These are phyloP conservation scores for Hysterium pulicare DNA, from an alignment of 2,329 filamentous ascomycete species.

Conservation along the genomic window DNA sequence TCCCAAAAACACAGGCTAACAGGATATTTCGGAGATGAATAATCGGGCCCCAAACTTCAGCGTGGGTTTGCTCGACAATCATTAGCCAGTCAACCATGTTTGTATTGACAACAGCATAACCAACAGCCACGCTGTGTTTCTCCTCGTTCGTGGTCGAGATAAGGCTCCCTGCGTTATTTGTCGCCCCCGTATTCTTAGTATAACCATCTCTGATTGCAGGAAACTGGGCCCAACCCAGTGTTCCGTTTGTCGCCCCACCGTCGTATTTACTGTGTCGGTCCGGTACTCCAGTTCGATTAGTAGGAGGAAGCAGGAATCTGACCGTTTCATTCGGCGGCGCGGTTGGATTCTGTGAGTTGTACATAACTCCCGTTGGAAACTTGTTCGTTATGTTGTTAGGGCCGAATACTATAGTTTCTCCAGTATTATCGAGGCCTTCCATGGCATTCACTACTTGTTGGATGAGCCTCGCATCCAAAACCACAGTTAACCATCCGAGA, in stretches of 20 bases:
- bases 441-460: conserved; percentile 59
- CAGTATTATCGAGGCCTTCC: conserved; percentile 69
- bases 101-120: conserved; percentile 68
- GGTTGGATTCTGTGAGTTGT: conserved; percentile 14
- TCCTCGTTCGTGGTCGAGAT: conserved; percentile 73
- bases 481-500: conserved; percentile 78
- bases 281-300: conserved; percentile 13
- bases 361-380: conserved; percentile 37
- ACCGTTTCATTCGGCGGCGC: conserved; percentile 25
- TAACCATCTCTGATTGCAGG: conserved; percentile 62
- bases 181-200: conserved; percentile 39
- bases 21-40: conserved; percentile 73
- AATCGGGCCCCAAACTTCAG: conserved; percentile 75
- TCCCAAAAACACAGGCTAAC: conserved; percentile 80
- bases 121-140: conserved; percentile 67
- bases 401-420: conserved; percentile 67
- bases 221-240: conserved; percentile 61
- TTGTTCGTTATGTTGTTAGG: conserved; percentile 63
- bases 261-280: conserved; percentile 29
- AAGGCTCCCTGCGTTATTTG: conserved; percentile 66
- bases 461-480: conserved; percentile 66
- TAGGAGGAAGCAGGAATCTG: conserved; percentile 34
- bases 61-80: conserved; percentile 70
- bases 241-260: conserved; percentile 17
- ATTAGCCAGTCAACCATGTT: conserved; percentile 77